phyloP scores from a whole-genome alignment of 352 stramenopile genomes.

The Globisporangium irregulare region DNA sequence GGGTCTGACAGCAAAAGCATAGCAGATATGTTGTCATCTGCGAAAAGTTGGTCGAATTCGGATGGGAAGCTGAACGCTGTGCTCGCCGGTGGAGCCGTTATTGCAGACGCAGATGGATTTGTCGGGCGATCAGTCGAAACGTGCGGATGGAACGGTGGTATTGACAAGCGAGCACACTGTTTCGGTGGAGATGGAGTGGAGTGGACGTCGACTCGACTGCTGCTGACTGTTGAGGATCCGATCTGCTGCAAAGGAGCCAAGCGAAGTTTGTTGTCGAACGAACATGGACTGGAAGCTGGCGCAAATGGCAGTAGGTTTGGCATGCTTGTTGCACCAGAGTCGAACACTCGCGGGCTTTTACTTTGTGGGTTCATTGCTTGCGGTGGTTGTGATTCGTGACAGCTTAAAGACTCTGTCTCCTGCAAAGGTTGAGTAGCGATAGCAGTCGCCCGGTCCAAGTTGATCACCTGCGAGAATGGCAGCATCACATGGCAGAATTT shows the following conservation, averaged over 20 bases:
- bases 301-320: not conserved
- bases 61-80: conserved; percentile 16
- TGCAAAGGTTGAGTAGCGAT: not conserved
- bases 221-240: not conserved
- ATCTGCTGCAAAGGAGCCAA: conserved; percentile 18
- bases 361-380: not conserved
- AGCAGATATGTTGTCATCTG: conserved; percentile 24
- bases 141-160: not conserved
- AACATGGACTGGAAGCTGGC: not conserved
- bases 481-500: conserved; percentile 58
- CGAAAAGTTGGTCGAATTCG: conserved; percentile 34
- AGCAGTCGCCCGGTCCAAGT: conserved; percentile 29
- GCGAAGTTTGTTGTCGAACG: conserved; percentile 24
- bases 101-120: not conserved
- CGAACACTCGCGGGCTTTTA: not conserved
- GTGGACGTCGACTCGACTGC: not conserved
- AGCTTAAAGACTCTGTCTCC: not conserved
- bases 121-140: not conserved
- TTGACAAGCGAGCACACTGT: not conserved
- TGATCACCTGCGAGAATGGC: conserved; percentile 57
- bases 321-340: not conserved
- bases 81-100: not conserved
- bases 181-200: not conserved
- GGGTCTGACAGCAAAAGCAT: conserved; percentile 39
- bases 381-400: not conserved